Conservation (phyloP, 2,329 filamentous ascomycete genomes). For the Colletotrichum liaoningense region DNA sequence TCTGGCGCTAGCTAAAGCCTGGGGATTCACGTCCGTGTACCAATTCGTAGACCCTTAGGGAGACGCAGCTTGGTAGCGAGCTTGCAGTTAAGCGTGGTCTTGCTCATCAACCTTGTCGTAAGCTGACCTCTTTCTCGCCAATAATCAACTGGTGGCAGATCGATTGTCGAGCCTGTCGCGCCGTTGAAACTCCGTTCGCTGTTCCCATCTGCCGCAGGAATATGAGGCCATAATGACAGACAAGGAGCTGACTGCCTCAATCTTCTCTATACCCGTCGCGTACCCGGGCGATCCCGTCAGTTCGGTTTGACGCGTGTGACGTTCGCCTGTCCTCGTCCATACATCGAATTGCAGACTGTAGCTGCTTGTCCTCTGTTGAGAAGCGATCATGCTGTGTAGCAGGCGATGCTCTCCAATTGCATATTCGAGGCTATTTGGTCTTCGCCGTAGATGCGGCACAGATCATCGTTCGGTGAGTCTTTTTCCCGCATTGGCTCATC, state of each 20-base stretch:
- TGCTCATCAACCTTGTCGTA: slow-evolving; percentile 17
- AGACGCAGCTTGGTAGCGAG: slow-evolving; percentile 20
- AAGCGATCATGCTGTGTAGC: background rate
- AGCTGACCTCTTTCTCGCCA: slow-evolving; percentile 10
- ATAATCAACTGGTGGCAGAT: background rate
- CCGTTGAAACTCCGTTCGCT: background rate
- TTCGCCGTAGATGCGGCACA: background rate
- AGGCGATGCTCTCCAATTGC: background rate
- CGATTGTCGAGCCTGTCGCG: background rate
- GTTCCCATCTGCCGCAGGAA: background rate
- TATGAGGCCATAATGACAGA: slow-evolving; percentile 17
- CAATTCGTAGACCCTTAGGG: background rate
- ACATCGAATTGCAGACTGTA: background rate
- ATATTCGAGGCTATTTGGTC: background rate
- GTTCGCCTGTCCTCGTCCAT: background rate
- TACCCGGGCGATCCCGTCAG: slow-evolving; percentile 14
- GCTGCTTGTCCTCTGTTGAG: background rate
- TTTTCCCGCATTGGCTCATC: background rate
- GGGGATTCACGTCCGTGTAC: background rate
- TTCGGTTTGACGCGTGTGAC: background rate
- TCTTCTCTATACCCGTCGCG: background rate
- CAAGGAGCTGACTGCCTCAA: background rate
- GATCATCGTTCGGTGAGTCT: slow-evolving; percentile 13
- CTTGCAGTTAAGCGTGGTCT: slow-evolving; percentile 10
- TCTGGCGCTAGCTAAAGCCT: background rate